Evolutionary conservation across 257 asterid genomes (phyloP).

Genomic region (Coffea canephora): DNA sequence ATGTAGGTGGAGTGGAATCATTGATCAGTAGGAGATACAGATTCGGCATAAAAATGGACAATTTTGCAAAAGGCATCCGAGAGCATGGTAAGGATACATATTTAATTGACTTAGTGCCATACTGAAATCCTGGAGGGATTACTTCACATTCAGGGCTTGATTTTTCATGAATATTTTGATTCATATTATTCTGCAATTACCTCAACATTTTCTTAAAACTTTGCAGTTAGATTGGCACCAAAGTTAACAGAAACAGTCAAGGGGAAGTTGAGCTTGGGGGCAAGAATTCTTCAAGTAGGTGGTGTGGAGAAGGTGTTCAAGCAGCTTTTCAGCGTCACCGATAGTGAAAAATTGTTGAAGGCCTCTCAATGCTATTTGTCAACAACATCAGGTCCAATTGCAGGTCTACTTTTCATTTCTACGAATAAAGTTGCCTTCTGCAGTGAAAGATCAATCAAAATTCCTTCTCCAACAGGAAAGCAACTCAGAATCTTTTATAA

Average conservation of each 20-base stretch:
- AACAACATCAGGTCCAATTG: conserved; percentile 19
- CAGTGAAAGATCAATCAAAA: conserved; percentile 46
- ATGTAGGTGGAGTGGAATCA: background rate
- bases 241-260: background rate
- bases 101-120: background rate
- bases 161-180: background rate
- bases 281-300: too few relatives aligned
- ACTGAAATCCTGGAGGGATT: background rate
- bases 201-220: too few relatives aligned
- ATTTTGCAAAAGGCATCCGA: background rate
- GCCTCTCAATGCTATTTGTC: conserved; percentile 23
- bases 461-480: conserved; percentile 37
- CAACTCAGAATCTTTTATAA: conserved; percentile 35
- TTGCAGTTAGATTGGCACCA: too few relatives aligned
- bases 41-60: background rate
- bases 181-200: too few relatives aligned
- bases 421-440: conserved; percentile 39
- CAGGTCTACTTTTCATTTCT: conserved; percentile 35
- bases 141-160: background rate
- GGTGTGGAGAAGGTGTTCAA: too few relatives aligned
- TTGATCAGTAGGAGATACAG: background rate
- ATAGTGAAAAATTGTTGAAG: conserved; percentile 21
- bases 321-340: conserved; percentile 18
- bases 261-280: too few relatives aligned
- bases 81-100: background rate